phyloP scores from a whole-genome alignment of 441 rosid genomes.

The Erodium moschatum region DNA sequence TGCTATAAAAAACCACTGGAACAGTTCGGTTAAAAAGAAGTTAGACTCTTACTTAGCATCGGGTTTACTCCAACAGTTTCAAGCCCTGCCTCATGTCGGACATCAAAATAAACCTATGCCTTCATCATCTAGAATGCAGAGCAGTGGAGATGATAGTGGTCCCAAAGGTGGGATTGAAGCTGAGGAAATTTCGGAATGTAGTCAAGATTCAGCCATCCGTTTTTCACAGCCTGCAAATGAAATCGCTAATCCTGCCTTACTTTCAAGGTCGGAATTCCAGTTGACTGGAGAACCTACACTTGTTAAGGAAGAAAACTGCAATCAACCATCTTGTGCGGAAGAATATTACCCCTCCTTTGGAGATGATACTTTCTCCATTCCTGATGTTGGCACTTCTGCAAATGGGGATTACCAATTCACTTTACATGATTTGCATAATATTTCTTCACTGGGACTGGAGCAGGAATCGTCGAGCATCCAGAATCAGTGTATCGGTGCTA shows the following conservation, averaged over 20 bases:
- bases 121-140: slow-evolving; percentile 54
- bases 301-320: slow-evolving; percentile 44
- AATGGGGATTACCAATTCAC: slow-evolving; percentile 40
- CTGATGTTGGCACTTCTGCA: slow-evolving; percentile 35
- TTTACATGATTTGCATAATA: slow-evolving; percentile 39
- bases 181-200: slow-evolving; percentile 85
- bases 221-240: slow-evolving; percentile 63
- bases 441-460: slow-evolving; percentile 38
- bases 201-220: slow-evolving; percentile 61
- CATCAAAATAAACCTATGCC: slow-evolving; percentile 48
- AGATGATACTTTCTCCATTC: slow-evolving; percentile 42
- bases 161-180: slow-evolving; percentile 43
- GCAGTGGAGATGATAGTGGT: slow-evolving; percentile 60
- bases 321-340: slow-evolving; percentile 53
- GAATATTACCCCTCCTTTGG: slow-evolving; percentile 46
- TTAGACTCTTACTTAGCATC: slow-evolving; percentile 82
- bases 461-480: slow-evolving; percentile 44
- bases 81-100: slow-evolving; percentile 47
- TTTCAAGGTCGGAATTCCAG: slow-evolving; percentile 40
- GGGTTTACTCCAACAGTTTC: slow-evolving; percentile 73
- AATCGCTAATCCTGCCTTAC: slow-evolving; percentile 34
- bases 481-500: slow-evolving; percentile 33
- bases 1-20: slow-evolving; percentile 97
- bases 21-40: slow-evolving; percentile 98
- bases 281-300: slow-evolving; percentile 36